Percentiles rank a stretch among this genome's conserved stretches.
phyloP scores from a whole-genome alignment of 1,139 yeast species.

The Eremothecium sinecaudum region DNA sequence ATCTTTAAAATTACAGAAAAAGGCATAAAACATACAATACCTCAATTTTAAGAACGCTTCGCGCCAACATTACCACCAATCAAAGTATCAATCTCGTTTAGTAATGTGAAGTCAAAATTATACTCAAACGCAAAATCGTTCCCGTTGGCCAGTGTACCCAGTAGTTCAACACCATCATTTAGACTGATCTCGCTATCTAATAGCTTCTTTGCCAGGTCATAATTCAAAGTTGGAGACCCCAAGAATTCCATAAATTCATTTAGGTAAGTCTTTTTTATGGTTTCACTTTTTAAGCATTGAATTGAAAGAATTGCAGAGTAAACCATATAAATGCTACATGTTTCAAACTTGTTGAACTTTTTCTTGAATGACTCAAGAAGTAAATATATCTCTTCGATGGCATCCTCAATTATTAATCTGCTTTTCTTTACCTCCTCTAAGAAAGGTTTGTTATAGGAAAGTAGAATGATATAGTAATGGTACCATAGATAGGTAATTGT shows the following conservation, averaged over 20 bases:
- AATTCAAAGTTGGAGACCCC: constrained; percentile 19
- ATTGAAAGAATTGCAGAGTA: constrained; percentile 24
- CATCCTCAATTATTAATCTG: constrained; percentile 21
- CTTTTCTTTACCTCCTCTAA: constrained; percentile 27
- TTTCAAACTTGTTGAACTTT: constrained; percentile 27
- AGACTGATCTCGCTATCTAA: constrained; percentile 16
- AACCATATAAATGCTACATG: constrained; percentile 23
- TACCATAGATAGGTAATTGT: constrained; percentile 44
- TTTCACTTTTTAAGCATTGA: constrained; percentile 24
- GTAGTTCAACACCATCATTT: constrained; percentile 13
- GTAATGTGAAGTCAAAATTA: constrained; percentile 25
- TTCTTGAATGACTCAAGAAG: constrained; percentile 29
- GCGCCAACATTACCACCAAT: constrained; percentile 13
- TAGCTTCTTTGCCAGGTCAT: constrained; percentile 24
- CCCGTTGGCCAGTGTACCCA: constrained; percentile 25
- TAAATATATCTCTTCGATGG: constrained; percentile 29
- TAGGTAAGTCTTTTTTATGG: constrained; percentile 14
- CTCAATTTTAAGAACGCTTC: too few species aligned
- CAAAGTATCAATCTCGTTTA: constrained; percentile 26
- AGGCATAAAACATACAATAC: too few species aligned
- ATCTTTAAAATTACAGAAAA: too few species aligned
- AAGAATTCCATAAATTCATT: constrained; percentile 17
- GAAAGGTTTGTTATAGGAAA: constrained; percentile 52
- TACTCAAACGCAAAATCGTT: constrained; percentile 26
- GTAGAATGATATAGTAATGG: constrained; percentile 46